These are phyloP conservation scores for Colletotrichum sp. DNA, from an alignment of 2,329 filamentous ascomycete species.

Conservation along the genomic window DNA sequence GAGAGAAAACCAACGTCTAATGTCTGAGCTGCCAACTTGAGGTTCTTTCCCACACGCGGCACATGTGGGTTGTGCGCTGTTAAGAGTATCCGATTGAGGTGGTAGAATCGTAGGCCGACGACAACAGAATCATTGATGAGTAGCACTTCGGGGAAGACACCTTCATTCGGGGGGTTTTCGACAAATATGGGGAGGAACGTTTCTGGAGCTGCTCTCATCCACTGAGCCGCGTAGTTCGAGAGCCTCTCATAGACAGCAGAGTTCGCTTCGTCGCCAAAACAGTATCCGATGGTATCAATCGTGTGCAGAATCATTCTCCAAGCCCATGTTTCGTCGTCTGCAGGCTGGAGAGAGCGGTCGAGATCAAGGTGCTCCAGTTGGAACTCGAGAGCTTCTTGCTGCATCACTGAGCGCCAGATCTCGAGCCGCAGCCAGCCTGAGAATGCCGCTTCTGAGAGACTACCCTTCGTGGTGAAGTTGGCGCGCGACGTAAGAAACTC, in stretches of 20 bases:
- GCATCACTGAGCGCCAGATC: not conserved
- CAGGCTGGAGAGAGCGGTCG: not conserved
- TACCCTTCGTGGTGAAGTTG: not conserved
- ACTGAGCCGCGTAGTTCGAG: conserved; percentile 22
- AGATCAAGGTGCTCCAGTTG: not conserved
- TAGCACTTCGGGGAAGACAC: not conserved
- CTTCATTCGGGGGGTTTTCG: not conserved
- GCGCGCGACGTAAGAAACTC: not conserved
- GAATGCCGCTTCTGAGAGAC: not conserved
- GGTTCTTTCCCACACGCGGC: conserved; percentile 24
- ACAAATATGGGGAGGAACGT: conserved; percentile 29
- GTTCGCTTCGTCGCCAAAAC: conserved; percentile 25
- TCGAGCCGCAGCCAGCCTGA: not conserved
- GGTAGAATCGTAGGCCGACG: conserved; percentile 29
- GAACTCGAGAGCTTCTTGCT: not conserved
- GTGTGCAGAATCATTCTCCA: conserved; percentile 28
- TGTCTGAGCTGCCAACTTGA: not conserved
- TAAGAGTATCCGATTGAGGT: conserved; percentile 29
- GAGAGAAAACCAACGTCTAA: conserved; percentile 23
- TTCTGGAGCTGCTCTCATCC: conserved; percentile 27
- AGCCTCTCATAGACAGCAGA: conserved; percentile 23
- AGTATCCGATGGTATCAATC: conserved; percentile 27
- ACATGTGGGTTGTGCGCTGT: conserved; percentile 31
- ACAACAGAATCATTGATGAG: conserved; percentile 28
- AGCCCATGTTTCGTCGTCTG: not conserved